These are phyloP conservation scores for Ceratocystis ficicola DNA, from an alignment of 2,329 filamentous ascomycete species.

Conservation along the genomic window DNA sequence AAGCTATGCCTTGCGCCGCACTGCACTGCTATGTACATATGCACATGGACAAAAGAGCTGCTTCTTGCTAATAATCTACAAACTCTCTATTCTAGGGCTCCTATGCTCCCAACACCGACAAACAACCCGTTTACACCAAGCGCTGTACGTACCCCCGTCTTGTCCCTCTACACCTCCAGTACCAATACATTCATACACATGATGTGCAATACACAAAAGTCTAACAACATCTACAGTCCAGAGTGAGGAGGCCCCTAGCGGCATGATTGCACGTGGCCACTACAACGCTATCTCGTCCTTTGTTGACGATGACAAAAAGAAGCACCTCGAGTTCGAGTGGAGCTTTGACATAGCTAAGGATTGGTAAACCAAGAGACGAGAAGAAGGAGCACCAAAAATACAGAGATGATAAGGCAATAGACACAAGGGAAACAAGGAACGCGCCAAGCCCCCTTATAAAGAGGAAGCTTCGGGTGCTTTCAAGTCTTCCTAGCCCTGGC, in stretches of 20 bases:
- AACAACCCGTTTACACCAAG: slow-evolving; percentile 76
- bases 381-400: slow-evolving; percentile 1
- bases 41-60: not conserved
- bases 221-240: slow-evolving; percentile 47
- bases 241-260: slow-evolving; percentile 80
- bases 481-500: not conserved
- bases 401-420: not conserved
- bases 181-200: not conserved
- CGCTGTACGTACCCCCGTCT: slow-evolving; percentile 54
- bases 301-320: slow-evolving; percentile 86
- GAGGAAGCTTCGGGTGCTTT: not conserved
- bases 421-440: not conserved
- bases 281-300: slow-evolving; percentile 87
- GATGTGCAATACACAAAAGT: not conserved
- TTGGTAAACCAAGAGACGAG: slow-evolving; percentile 47
- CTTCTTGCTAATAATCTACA: slow-evolving; percentile 25
- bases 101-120: slow-evolving; percentile 83
- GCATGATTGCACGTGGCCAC: slow-evolving; percentile 78
- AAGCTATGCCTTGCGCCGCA: not conserved
- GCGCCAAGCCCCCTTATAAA: not conserved
- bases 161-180: not conserved
- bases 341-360: slow-evolving; percentile 94
- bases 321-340: slow-evolving; percentile 89
- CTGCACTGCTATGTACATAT: slow-evolving; percentile 2
- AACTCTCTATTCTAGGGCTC: slow-evolving; percentile 50